Percentiles rank a stretch among this genome's conserved stretches.
These are phyloP conservation scores for Epichloe amarillans DNA, from an alignment of 2,329 filamentous ascomycete genomes.

Conservation along the genomic window DNA sequence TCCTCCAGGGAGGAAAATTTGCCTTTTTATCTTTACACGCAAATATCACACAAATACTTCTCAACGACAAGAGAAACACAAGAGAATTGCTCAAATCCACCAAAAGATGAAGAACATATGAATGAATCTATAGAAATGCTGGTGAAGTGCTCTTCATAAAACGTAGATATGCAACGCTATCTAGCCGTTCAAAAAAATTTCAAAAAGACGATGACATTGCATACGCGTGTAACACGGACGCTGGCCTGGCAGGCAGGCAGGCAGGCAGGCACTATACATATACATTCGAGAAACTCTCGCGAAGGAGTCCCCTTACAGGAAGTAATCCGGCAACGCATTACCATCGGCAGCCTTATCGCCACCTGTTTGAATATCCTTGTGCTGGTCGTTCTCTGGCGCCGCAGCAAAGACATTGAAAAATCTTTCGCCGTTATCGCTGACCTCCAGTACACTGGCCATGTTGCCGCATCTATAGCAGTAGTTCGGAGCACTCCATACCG, in stretches of 20 bases:
- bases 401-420: constrained; percentile 98
- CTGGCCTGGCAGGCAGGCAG: neutral
- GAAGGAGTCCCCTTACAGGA: constrained; percentile 35
- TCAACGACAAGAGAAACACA: neutral
- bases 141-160: neutral
- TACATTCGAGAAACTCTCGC: neutral
- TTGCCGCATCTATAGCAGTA: constrained; percentile 95
- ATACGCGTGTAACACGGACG: neutral
- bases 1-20: neutral
- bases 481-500: constrained; percentile 96
- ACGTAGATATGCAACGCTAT: neutral
- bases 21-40: neutral
- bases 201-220: neutral
- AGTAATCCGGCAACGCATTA: constrained; percentile 55
- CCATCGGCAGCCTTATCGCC: constrained; percentile 57
- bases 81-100: neutral
- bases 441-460: constrained; percentile 91
- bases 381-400: constrained; percentile 85
- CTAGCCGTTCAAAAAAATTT: neutral
- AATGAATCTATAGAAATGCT: neutral
- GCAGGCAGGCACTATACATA: neutral
- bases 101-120: neutral
- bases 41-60: neutral
- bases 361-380: constrained; percentile 71
- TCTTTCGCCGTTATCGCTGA: constrained; percentile 80